These are phyloP conservation scores for Cryptosporidium xiaoi DNA, from an alignment of 169 alveolate species.

Conservation along the genomic window DNA sequence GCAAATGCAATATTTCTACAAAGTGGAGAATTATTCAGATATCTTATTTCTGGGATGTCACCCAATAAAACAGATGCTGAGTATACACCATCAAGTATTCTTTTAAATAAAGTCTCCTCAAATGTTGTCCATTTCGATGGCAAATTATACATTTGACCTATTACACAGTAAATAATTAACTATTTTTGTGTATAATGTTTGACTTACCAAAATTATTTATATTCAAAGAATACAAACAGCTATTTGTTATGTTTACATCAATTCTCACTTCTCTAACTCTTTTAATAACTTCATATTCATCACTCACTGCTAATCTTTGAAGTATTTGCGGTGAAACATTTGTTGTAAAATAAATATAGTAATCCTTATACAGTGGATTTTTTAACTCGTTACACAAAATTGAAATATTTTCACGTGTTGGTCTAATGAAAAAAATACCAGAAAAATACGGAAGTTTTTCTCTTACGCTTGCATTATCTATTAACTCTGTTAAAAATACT, in stretches of 20 bases:
- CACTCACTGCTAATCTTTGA: conserved; percentile 92
- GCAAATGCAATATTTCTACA: conserved; percentile 83
- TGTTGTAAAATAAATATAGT: conserved; percentile 90
- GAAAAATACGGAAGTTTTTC: conserved; percentile 89
- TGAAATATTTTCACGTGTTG: conserved; percentile 87
- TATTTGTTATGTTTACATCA: conserved; percentile 88
- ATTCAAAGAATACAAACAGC: conserved; percentile 88
- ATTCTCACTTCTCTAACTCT: conserved; percentile 90
- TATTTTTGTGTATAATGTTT: conserved; percentile 3
- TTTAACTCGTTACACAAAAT: conserved; percentile 86
- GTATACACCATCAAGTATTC: conserved; percentile 85
- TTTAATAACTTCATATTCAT: conserved; percentile 89
- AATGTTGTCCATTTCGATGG: conserved; percentile 69
- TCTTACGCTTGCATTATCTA: conserved; percentile 83
- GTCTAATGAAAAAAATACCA: conserved; percentile 90
- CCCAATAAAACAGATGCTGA: conserved; percentile 81
- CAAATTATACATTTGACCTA: conserved; percentile 57
- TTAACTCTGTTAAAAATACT: conserved; percentile 90
- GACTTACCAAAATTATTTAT: conserved; percentile 85
- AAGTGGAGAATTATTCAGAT: conserved; percentile 78
- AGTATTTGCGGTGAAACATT: conserved; percentile 84
- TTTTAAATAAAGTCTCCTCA: conserved; percentile 44
- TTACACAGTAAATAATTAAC: conserved; percentile 1
- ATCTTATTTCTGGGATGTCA: conserved; percentile 84
- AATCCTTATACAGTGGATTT: conserved; percentile 89